Conservation (phyloP, 371 early-diverging fungal genomes). For the Syncephalastrum contaminatum region DNA sequence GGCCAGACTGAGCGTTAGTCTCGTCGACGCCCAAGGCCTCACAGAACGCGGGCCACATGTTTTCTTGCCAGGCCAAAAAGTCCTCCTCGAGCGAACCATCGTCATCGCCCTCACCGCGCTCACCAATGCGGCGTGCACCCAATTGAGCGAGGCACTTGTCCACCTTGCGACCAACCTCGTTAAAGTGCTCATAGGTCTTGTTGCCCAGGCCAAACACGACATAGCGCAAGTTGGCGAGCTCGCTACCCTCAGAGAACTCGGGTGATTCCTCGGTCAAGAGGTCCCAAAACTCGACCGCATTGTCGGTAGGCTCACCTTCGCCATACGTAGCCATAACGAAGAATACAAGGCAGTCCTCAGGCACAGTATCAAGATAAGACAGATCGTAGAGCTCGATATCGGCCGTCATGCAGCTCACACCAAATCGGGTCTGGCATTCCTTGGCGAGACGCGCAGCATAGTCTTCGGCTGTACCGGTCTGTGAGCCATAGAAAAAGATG, state of each 20-base stretch:
- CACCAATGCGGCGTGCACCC: conserved; percentile 81
- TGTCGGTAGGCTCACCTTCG: conserved; percentile 93
- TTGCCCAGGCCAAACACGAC: conserved; percentile 96
- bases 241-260: conserved; percentile 64
- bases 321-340: conserved; percentile 92
- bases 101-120: conserved; percentile 95
- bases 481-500: conserved; percentile 91
- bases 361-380: conserved; percentile 68
- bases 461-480: conserved; percentile 97
- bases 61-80: conserved; percentile 91
- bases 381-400: conserved; percentile 90
- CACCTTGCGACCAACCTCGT: conserved; percentile 73
- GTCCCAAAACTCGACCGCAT: conserved; percentile 86
- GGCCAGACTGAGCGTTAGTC: conserved; percentile 34
- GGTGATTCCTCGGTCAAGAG: conserved; percentile 67
- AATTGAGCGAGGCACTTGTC: conserved; percentile 61
- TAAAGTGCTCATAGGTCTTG: conserved; percentile 96
- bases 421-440: conserved; percentile 75
- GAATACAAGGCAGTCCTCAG: conserved; percentile 63
- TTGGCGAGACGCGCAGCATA: conserved; percentile 86
- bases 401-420: conserved; percentile 74
- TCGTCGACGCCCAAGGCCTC: conserved; percentile 70
- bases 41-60: conserved; percentile 77
- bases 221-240: conserved; percentile 66
- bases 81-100: conserved; percentile 95